Evolutionary conservation across 768 basidiomycete species (phyloP), one percentile per base, ranked within the genome.

Genomic region (Mycena rebaudengoi): DNA sequence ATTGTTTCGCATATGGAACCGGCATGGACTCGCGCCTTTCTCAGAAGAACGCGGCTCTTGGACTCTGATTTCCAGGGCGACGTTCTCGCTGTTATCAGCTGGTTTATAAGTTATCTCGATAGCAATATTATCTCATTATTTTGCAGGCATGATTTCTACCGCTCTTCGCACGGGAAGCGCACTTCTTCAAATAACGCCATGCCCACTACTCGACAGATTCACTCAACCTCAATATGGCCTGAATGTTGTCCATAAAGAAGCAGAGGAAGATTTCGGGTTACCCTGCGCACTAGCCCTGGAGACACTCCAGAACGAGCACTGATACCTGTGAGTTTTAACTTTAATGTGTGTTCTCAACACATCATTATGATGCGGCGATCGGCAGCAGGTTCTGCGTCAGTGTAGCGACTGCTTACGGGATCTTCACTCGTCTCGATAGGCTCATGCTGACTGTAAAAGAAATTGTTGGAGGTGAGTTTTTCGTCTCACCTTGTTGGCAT

Each of bases 11-110:
- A 89, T 62, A 80, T 96, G 49, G 91, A 94, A 48, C 87, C 88
- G 2, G 82, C 87, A 13, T 96, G 95, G 94, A 82, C 89, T 1
- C 81, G 83, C 12, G 94, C 94, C 0, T 88, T 95, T 65, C 81
- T 96, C 18, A 84, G 85, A 20, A 79, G 94, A 30, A 92, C 92
- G 0, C 82, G 92, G 12, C 85, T 96, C 62, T 78, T 89, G 33
- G 93, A 96, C 70, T 82, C 89, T 0, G 87, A 89, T 65, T 96
- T 96, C 67, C 88, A 95, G 65, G 95, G 94, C 2, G 94, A 95
- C 58, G 82, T 94, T 7, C 81, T 96, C 4, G 91, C 94, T 11
- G 91, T 95, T 7, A 88, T 95, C 60, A 90, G 91, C 90, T 62
- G 50, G 86, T 71, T 49, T 37, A 32, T 26, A 16, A 32, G 51